Percentiles rank a stretch among this genome's conserved stretches.
Evolutionary conservation across 345 rosid species (phyloP).

Genomic region (Excoecaria agallocha): DNA sequence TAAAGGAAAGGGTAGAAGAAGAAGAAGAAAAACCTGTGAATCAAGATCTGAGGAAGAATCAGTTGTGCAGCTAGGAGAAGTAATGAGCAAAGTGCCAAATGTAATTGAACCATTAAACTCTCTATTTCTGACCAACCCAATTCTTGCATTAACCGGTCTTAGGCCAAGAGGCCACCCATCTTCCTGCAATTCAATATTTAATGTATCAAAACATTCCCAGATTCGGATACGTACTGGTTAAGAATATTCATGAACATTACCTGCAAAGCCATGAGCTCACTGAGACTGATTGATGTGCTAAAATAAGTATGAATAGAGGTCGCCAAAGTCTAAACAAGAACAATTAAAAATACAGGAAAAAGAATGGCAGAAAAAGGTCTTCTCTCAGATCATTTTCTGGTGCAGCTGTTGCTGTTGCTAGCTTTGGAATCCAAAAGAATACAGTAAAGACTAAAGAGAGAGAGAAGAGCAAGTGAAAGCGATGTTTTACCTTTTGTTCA

Average conservation of each 20-base stretch:
- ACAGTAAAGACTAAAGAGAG: neutral
- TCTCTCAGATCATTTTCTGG: neutral
- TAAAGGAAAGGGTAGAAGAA: neutral
- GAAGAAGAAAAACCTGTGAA: constrained; percentile 49
- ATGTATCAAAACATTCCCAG: neutral
- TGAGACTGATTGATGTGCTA: neutral
- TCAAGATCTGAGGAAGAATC: constrained; percentile 72
- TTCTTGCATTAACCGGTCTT: constrained; percentile 68
- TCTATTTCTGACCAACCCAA: constrained; percentile 54
- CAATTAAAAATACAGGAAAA: neutral
- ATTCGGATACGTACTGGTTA: neutral
- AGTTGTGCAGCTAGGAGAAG: constrained; percentile 45
- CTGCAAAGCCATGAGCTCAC: constrained; percentile 21
- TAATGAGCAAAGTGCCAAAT: constrained; percentile 59
- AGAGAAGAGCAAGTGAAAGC: constrained; percentile 18
- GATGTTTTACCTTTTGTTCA: constrained; percentile 24
- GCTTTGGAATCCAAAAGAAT: too few relatives aligned
- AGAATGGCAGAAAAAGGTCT: neutral
- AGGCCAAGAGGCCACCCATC: constrained; percentile 91
- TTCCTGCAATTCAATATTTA: constrained; percentile 37
- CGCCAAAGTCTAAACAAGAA: neutral
- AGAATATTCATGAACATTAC: neutral
- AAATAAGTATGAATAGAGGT: neutral
- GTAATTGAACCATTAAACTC: constrained; percentile 62
- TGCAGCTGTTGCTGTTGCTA: neutral